Base-by-base conservation (phyloP, 495 filamentous ascomycete genomes). In the Trichoderma asperelloides region DNA sequence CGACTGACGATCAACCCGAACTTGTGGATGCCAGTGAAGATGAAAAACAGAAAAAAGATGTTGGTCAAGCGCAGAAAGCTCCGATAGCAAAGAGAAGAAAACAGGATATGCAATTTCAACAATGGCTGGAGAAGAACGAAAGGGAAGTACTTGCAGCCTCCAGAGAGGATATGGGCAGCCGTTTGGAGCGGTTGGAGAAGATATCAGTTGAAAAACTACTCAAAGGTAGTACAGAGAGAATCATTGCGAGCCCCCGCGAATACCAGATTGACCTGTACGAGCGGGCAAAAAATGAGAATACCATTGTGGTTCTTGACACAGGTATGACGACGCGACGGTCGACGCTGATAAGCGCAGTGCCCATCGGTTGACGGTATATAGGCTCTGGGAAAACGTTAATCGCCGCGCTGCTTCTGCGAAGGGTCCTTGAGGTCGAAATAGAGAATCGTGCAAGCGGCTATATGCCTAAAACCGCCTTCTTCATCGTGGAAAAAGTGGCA, bases 331-430 rank as follows among this genome's bases (percentile, higher is more conserved):
- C 18, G 15, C 25, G 68, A 15, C 7, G 9, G 2, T 11, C 16
- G 25, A 15, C 43, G 18, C 63, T 67, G 18, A 9, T 18, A 28
- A 62, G 2, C 15, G 37, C 57, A 23, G 30, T 4, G 7, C 15
- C 15, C 23, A 30, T n/a, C 47, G n/a, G 3, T 4, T 4, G 12
- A n/a, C 28, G 8, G 2, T 5, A 41, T n/a, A 40, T 65, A 92
- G 91, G 95, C 45, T 93, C 96, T n/a, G 95, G 95, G 18, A 98
- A 98, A 74, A 98, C 95, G 0, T 80, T 97, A 28, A 97, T 98
- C 71, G 95, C 96, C 0, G 94, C 92, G 18, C 80, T 98, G 37
- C 84, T 98, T 7, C 79, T 98, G 21, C 87, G 88, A 60, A 85
- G 95, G 70, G 86, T 88, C 25, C 80, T 98, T 21, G 85, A 93